Percentiles rank a stretch among this genome's conserved stretches.
phyloP scores from a whole-genome alignment of 2,329 filamentous ascomycete species.

The Talaromyces sp. region DNA sequence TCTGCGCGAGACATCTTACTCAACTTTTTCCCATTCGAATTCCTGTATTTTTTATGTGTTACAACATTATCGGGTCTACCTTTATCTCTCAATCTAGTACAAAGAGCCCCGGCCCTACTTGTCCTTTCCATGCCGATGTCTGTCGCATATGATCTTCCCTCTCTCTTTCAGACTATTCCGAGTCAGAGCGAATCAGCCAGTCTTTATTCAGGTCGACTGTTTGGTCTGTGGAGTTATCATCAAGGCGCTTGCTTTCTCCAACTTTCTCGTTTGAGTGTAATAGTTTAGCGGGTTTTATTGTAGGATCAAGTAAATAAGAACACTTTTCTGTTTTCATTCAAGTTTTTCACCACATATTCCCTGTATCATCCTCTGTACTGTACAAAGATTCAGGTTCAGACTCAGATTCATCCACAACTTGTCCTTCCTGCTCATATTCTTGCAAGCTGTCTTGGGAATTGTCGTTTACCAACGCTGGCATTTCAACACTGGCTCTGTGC shows the following conservation, averaged over 20 bases:
- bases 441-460: not conserved
- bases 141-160: conserved; percentile 22
- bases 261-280: not conserved
- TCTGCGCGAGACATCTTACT: conserved; percentile 10
- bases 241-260: conserved; percentile 1
- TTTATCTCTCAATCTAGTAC: not conserved
- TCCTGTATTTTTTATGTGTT: conserved; percentile 17
- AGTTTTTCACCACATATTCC: too few species aligned
- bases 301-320: not conserved
- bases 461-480: not conserved
- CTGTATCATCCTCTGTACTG: not conserved
- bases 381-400: not conserved
- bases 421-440: not conserved
- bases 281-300: not conserved
- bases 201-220: conserved; percentile 6
- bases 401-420: not conserved
- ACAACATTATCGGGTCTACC: not conserved
- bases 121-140: conserved; percentile 4
- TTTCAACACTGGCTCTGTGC: not conserved
- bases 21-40: conserved; percentile 9
- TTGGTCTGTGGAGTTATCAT: conserved; percentile 8
- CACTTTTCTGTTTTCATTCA: not conserved
- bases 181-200: conserved; percentile 17
- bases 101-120: not conserved
- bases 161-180: conserved; percentile 11